A percentile compares a stretch with the other conserved stretches of the same genome.
phyloP scores from a whole-genome alignment of 2,329 filamentous ascomycete species.

The Aspergillus costaricaensis region DNA sequence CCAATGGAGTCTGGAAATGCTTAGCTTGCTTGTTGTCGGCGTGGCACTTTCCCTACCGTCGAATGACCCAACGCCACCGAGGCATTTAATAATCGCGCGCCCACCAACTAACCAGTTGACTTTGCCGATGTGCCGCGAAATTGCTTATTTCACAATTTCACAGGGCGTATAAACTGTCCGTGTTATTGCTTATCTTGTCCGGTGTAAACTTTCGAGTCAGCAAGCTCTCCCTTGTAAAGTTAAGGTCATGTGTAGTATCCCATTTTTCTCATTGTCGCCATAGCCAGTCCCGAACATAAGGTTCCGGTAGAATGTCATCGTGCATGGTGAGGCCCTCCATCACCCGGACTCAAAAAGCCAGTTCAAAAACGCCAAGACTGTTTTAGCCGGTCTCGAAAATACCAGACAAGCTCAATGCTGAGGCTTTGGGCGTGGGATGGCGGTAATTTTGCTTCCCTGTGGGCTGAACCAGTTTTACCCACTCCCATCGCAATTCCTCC shows the following conservation, averaged over 20 bases:
- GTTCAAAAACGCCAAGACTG: background rate
- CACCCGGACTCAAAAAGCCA: background rate
- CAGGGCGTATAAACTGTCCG: background rate
- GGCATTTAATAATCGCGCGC: background rate
- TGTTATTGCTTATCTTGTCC: background rate
- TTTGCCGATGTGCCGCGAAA: background rate
- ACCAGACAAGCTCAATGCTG: background rate
- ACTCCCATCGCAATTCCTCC: background rate
- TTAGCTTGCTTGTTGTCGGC: conserved; percentile 1
- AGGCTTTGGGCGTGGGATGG: background rate
- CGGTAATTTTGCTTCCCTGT: background rate
- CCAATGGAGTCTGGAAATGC: background rate
- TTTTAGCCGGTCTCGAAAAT: background rate
- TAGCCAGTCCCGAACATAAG: too few relatives aligned
- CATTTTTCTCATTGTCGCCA: background rate
- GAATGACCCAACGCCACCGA: background rate
- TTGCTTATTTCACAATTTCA: background rate
- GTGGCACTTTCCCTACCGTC: background rate
- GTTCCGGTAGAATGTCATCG: too few relatives aligned
- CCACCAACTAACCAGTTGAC: too few relatives aligned
- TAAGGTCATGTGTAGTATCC: background rate
- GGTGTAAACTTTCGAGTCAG: background rate
- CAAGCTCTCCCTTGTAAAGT: background rate
- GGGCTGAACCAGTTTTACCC: too few relatives aligned
- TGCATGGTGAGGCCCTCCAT: background rate